These are phyloP conservation scores for Colletotrichum australisinense DNA, from an alignment of 2,329 filamentous ascomycete species.

Conservation along the genomic window DNA sequence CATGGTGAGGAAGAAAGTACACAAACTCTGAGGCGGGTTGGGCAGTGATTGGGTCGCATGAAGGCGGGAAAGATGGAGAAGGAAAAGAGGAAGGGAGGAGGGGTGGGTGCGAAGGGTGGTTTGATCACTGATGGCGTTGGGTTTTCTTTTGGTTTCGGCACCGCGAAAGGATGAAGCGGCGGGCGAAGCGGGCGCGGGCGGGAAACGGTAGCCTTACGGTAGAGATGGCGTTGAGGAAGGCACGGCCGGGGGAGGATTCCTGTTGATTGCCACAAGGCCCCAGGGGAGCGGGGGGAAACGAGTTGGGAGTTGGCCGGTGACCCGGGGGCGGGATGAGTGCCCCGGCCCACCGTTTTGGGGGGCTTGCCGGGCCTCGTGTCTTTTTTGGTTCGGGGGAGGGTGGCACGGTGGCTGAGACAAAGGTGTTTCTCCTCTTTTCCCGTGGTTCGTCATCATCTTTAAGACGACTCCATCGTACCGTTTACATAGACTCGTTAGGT, in stretches of 20 bases:
- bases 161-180: too few relatives aligned
- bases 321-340: background rate
- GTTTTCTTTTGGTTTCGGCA: background rate
- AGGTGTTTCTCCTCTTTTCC: background rate
- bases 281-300: too few relatives aligned
- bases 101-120: background rate
- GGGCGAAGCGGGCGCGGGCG: too few relatives aligned
- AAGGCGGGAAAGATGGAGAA: slow-evolving; percentile 6
- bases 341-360: background rate
- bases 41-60: slow-evolving; percentile 26
- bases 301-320: background rate
- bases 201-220: background rate
- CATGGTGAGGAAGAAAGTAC: background rate
- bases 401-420: background rate
- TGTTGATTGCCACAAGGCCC: background rate
- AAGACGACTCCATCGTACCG: background rate
- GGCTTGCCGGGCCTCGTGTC: background rate
- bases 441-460: background rate
- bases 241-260: background rate
- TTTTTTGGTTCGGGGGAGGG: background rate
- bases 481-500: background rate
- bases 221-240: background rate
- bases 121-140: background rate
- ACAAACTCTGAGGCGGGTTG: background rate
- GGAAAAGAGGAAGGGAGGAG: background rate